Percentiles rank a stretch among this genome's conserved stretches.
Evolutionary conservation across 768 basidiomycete species (phyloP).

Genomic region (Mycena filopes): DNA sequence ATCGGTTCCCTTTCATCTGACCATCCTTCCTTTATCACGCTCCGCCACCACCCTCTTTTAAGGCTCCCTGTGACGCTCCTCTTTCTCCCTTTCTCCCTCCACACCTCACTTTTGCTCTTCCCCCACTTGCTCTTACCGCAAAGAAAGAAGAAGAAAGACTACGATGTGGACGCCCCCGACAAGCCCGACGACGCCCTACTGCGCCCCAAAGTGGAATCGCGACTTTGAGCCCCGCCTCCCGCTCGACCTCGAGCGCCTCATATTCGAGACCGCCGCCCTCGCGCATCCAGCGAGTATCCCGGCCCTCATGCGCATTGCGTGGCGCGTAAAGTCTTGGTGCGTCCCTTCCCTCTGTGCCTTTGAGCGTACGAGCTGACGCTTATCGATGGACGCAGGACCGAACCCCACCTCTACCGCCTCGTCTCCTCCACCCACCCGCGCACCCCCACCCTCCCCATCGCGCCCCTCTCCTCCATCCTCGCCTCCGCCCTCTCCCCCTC

Average conservation of each 20-base stretch:
- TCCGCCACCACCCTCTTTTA: too few relatives aligned
- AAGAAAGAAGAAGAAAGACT: too few relatives aligned
- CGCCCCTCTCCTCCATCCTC: not conserved
- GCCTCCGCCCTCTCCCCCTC: too few relatives aligned
- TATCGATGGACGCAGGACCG: not conserved
- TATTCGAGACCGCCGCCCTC: not conserved
- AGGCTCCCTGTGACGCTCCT: too few relatives aligned
- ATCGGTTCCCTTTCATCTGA: too few relatives aligned
- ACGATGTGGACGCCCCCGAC: too few relatives aligned
- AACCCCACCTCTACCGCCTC: constrained; percentile 2
- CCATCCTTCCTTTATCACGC: too few relatives aligned
- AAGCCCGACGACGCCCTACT: too few relatives aligned
- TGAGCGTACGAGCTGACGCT: not conserved
- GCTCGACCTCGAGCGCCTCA: not conserved
- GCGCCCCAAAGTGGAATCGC: too few relatives aligned
- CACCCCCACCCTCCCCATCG: not conserved
- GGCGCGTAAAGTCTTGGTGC: constrained; percentile 4
- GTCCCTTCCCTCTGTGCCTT: not conserved
- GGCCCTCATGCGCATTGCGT: constrained; percentile 2
- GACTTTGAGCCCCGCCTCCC: not conserved
- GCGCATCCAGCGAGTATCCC: not conserved
- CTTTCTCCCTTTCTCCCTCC: too few relatives aligned
- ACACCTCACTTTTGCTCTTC: too few relatives aligned
- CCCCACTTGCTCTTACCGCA: too few relatives aligned
- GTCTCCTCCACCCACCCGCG: not conserved